Evolutionary conservation across 805 yeast species (phyloP), one percentile per base, ranked within the genome.

Genomic region (Metschnikowia baotianmanensis): DNA sequence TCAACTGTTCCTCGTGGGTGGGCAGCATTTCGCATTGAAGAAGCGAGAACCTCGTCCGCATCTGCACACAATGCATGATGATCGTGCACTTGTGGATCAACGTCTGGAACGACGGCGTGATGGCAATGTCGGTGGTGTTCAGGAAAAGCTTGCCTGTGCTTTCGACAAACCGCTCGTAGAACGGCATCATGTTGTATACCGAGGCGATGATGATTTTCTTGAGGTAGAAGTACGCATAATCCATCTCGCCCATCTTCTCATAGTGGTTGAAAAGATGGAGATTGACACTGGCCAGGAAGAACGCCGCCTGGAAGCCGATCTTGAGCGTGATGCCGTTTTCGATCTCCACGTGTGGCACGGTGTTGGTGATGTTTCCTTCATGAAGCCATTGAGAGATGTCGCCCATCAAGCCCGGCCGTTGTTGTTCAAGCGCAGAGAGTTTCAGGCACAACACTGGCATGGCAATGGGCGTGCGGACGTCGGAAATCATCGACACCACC

Each of bases 201-300:
- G 64, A 40, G 9, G 58, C 52, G 10, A 47, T 42, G 13, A 69
- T 16, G 2, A 67, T 50, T 48, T 68, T 69, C 36, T 63, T 63
- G 36, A 65, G 32, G 38, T 72, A 65, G 44, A 57, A 69, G 37
- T 57, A 67, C 0, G 73, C 61, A 21, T 71, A 62, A 11, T 56
- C 52, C 9, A 44, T 32, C 48, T 71, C 62, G n/a, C 56, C 57
- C 12, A 46, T 34, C 25, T 61, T 65, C 43, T 72, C 73, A 40
- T 65, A 74, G 30, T 47, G 30, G 30, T 48, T 48, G 36, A 47
- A 50, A 16, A 51, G 47, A 23, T 50, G 55, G 29, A 39, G 34
- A 12, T 35, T 25, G 12, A 47, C 37, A 21, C 50, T 43, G 24
- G 45, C 45, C 26, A 47, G 20, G 20, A 49, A 45, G 21, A 47